phyloP scores from a whole-genome alignment of 2,329 filamentous ascomycete genomes.

The Stagonosporopsis cucurbitacearum region DNA sequence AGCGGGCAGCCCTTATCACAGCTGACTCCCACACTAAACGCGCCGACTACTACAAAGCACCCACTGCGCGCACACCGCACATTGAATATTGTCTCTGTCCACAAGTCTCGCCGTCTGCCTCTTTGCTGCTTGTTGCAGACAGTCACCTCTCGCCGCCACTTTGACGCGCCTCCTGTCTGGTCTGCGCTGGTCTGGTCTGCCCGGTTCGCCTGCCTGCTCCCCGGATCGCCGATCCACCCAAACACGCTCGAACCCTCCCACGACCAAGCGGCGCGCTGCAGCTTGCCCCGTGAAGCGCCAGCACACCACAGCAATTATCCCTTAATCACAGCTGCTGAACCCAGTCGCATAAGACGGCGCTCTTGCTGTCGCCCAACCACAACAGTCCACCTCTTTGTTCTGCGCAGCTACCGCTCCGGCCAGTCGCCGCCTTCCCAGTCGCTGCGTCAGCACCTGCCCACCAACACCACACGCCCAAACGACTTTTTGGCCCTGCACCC shows the following conservation, averaged over 20 bases:
- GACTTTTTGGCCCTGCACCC: too few relatives aligned
- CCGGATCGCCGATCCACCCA: slow-evolving; percentile 37
- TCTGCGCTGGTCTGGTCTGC: slow-evolving; percentile 5
- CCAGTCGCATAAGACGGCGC: slow-evolving; percentile 29
- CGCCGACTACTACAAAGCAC: slow-evolving; percentile 15
- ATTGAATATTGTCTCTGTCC: slow-evolving; percentile 15
- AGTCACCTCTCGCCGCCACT: slow-evolving; percentile 9
- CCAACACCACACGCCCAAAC: slow-evolving; percentile 1
- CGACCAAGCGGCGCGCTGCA: slow-evolving; percentile 33
- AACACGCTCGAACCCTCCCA: slow-evolving; percentile 17
- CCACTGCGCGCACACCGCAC: slow-evolving; percentile 19
- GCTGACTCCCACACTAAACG: slow-evolving; percentile 17
- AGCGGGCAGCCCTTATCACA: slow-evolving; percentile 15
- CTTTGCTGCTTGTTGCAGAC: slow-evolving; percentile 6
- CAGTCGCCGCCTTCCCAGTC: slow-evolving; percentile 40
- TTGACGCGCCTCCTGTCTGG: slow-evolving; percentile 16
- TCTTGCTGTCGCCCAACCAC: slow-evolving; percentile 26
- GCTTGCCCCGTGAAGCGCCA: slow-evolving; percentile 32
- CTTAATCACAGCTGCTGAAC: slow-evolving; percentile 22
- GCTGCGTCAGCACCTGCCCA: slow-evolving; percentile 36
- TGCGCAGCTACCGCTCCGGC: slow-evolving; percentile 25
- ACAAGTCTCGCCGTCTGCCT: slow-evolving; percentile 1
- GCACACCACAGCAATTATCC: slow-evolving; percentile 25
- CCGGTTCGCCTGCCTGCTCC: slow-evolving; percentile 15
- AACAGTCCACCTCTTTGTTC: slow-evolving; percentile 4